Evolutionary conservation across 306 rosid genomes (phyloP).

Genomic region (Medicago lupulina): DNA sequence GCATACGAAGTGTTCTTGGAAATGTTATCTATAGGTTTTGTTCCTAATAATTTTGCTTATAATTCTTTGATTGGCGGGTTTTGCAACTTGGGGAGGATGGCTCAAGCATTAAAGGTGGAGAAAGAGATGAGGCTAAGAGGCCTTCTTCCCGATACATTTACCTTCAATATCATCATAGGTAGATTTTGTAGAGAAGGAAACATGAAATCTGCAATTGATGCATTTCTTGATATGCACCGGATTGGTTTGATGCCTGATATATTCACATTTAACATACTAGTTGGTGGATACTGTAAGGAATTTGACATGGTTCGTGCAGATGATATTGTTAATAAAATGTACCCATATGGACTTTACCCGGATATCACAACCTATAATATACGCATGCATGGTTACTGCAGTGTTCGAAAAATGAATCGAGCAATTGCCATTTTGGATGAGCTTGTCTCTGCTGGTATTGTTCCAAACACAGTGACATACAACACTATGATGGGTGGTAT

Average conservation of each 20-base stretch:
- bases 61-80: constrained; percentile 33
- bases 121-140: constrained; percentile 35
- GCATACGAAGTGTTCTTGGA: constrained; percentile 14
- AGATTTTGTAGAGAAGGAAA: constrained; percentile 34
- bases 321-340: constrained; percentile 29
- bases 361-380: constrained; percentile 32
- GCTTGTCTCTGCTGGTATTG: constrained; percentile 39
- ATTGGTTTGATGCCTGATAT: constrained; percentile 38
- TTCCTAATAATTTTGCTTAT: constrained; percentile 34
- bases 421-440: constrained; percentile 31
- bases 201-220: constrained; percentile 17
- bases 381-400: constrained; percentile 31
- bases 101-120: constrained; percentile 24
- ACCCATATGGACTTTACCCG: constrained; percentile 22
- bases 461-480: constrained; percentile 37
- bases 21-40: constrained; percentile 37
- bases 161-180: constrained; percentile 35
- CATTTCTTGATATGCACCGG: constrained; percentile 25
- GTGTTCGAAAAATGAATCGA: constrained; percentile 15
- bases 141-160: constrained; percentile 34
- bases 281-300: constrained; percentile 35
- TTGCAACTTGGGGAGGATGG: constrained; percentile 30
- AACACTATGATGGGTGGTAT: constrained; percentile 30
- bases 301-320: constrained; percentile 36
- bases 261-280: constrained; percentile 35